Evolutionary conservation across 768 basidiomycete genomes (phyloP), one percentile per base, ranked within the genome.

Genomic region (Boletus patriciae): DNA sequence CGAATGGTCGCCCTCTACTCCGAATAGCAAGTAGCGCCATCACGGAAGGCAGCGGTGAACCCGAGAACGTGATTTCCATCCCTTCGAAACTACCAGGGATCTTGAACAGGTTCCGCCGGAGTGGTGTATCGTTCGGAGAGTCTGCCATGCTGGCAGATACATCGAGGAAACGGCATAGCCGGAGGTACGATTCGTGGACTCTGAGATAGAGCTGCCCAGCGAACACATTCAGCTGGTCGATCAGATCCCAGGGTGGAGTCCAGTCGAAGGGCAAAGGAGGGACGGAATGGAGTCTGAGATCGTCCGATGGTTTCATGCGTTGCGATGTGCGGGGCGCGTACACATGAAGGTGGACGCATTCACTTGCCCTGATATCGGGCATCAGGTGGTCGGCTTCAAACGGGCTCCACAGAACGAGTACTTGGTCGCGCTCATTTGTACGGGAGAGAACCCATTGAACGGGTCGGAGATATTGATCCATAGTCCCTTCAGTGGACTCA

Each of bases 371-470:
- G 52, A 81, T 77, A 0, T 40, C 40, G 66, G 76, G 66, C 16
- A 79, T 66, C n/a, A 78, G 66, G 33, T 46, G 50, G 45, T 80
- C 66, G 16, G 65, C 75, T 55, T 80, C 78, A 50, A 53, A 65
- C 10, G 73, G 71, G 61, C 11, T 19, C 29, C 7, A 9, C 29
- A 29, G 29, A 29, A 29, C 29, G 29, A 29, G 29, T 29, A 29
- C 29, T 18, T 12, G 41, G 29, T 33, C 10, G 21, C 11, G 31
- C 3, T 18, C 21, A 3, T 21, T 13, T 18, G 21, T 25, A 12
- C 42, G 4, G 10, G 63, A 60, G 21, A 69, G 40, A 18, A 69
- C 21, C 68, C 68, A 69, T n/a, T 54, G 53, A 33, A 69, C 62
- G 1, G 68, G 65, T 11, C 65, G 61, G 3, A 66, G 31, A n/a